These are phyloP conservation scores for Monosporascus sp. DNA, from an alignment of 2,329 filamentous ascomycete species.

Conservation along the genomic window DNA sequence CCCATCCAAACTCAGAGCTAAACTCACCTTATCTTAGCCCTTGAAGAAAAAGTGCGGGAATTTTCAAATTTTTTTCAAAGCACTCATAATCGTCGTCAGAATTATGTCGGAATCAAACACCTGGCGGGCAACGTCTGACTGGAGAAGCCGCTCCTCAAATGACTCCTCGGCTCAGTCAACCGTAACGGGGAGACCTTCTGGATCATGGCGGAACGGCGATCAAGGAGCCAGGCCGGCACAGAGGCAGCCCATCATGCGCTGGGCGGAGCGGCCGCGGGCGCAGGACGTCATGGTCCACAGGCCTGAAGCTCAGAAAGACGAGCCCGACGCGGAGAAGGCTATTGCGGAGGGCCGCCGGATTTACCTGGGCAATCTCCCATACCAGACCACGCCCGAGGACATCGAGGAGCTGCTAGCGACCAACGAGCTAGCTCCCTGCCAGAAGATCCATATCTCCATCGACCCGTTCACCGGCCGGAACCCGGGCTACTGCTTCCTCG, in stretches of 20 bases:
- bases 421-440: slow-evolving; percentile 30
- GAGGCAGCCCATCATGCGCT: neutral
- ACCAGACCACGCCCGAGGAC: slow-evolving; percentile 41
- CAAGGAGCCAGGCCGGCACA: neutral
- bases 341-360: slow-evolving; percentile 38
- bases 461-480: slow-evolving; percentile 64
- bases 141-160: slow-evolving; percentile 3
- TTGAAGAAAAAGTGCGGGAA: neutral
- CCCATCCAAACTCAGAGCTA: neutral
- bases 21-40: neutral
- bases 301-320: slow-evolving; percentile 3
- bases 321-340: slow-evolving; percentile 11
- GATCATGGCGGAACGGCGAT: neutral
- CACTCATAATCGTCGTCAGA: neutral
- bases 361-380: slow-evolving; percentile 60
- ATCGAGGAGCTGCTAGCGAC: slow-evolving; percentile 28
- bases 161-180: neutral
- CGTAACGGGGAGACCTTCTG: neutral
- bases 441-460: slow-evolving; percentile 61
- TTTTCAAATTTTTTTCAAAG: neutral
- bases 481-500: slow-evolving; percentile 70
- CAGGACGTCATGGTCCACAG: neutral
- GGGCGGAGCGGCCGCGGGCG: neutral
- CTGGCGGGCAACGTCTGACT: slow-evolving; percentile 10
- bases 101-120: slow-evolving; percentile 6